Conservation (phyloP, 805 yeast species). For the Spathaspora arborariae region DNA sequence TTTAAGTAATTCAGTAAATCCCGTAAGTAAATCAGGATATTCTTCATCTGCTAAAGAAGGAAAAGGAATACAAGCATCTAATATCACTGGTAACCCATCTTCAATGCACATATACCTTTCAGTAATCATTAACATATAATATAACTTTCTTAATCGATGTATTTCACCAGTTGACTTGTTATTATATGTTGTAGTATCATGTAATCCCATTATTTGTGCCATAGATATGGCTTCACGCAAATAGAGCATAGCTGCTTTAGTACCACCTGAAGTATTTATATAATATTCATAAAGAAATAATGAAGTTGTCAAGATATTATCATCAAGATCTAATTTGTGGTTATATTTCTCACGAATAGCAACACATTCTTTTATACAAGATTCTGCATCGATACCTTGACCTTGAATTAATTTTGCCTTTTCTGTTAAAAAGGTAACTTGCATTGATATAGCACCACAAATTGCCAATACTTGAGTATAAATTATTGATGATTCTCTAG, state of each 20-base stretch:
- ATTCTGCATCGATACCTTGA: constrained; percentile 19
- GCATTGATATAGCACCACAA: constrained; percentile 32
- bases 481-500: constrained; percentile 19
- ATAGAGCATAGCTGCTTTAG: constrained; percentile 26
- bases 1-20: constrained; percentile 33
- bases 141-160: constrained; percentile 33
- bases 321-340: constrained; percentile 2
- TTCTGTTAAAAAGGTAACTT: constrained; percentile 14
- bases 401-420: constrained; percentile 14
- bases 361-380: constrained; percentile 7
- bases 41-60: constrained; percentile 35
- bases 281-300: constrained; percentile 35
- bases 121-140: constrained; percentile 34
- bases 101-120: constrained; percentile 39
- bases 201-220: constrained; percentile 33
- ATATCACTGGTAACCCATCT: constrained; percentile 32
- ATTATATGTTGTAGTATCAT: constrained; percentile 24
- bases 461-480: constrained; percentile 29
- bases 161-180: constrained; percentile 26
- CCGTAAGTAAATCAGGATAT: constrained; percentile 27
- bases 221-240: constrained; percentile 37
- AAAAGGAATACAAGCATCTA: constrained; percentile 32
- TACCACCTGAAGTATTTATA: constrained; percentile 22
- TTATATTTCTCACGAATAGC: not conserved
- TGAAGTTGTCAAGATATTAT: constrained; percentile 20